Evolutionary conservation across 768 basidiomycete species (phyloP).

Genomic region (Cystobasidium tubakii): DNA sequence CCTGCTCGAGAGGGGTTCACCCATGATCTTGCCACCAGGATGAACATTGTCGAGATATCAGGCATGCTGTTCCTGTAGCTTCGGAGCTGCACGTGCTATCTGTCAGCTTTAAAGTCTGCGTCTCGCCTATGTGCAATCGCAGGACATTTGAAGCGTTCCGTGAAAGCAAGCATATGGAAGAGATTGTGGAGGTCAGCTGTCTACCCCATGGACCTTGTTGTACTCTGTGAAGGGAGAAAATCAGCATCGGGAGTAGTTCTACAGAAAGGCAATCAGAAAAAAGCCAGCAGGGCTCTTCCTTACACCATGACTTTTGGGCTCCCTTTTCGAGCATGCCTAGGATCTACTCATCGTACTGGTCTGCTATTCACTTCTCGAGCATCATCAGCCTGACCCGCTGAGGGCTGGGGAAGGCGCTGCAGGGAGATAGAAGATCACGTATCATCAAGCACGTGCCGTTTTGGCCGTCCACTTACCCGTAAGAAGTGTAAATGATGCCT

Average conservation of each 20-base stretch:
- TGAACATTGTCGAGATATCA: slow-evolving; percentile 34
- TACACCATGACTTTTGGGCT: slow-evolving; percentile 37
- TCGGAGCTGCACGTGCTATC: slow-evolving; percentile 27
- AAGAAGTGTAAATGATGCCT: slow-evolving; percentile 23
- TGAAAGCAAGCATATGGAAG: neutral
- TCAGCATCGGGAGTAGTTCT: neutral
- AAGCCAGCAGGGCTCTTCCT: too few relatives aligned
- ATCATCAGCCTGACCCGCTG: slow-evolving; percentile 36
- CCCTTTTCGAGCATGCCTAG: slow-evolving; percentile 37
- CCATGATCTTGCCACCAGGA: slow-evolving; percentile 38
- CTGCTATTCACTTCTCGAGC: slow-evolving; percentile 37
- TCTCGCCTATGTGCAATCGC: slow-evolving; percentile 19
- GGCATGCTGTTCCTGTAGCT: neutral
- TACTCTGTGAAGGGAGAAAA: slow-evolving; percentile 10
- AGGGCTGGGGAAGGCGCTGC: slow-evolving; percentile 38
- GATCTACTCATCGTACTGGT: slow-evolving; percentile 31
- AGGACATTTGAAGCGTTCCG: neutral
- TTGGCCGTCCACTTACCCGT: neutral
- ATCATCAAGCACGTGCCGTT: neutral
- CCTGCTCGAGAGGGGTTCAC: slow-evolving; percentile 38
- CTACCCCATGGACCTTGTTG: neutral
- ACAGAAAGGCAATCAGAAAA: neutral
- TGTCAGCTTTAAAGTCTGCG: slow-evolving; percentile 14
- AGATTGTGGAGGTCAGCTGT: neutral
- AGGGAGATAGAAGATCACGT: neutral